Evolutionary conservation across 1,139 yeast species (phyloP).

Genomic region (Zhuliangozyma parablackwelliae): DNA sequence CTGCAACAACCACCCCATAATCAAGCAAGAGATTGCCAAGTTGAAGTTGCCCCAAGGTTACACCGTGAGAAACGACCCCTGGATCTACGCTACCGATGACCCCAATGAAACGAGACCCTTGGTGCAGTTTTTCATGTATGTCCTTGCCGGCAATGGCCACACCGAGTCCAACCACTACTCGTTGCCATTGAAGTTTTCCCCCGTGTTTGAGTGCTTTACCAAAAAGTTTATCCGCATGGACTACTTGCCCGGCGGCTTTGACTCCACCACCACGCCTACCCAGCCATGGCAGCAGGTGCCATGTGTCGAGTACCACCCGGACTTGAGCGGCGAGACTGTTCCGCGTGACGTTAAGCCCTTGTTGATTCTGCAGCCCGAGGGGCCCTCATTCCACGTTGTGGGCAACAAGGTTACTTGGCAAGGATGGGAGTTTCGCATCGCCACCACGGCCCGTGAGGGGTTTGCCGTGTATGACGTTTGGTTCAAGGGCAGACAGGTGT

Average conservation of each 20-base stretch:
- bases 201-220: conserved; percentile 69
- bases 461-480: conserved; percentile 70
- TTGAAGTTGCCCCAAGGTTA: conserved; percentile 54
- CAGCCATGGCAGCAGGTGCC: conserved; percentile 57
- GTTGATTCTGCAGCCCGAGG: conserved; percentile 77
- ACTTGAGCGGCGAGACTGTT: conserved; percentile 54
- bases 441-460: conserved; percentile 79
- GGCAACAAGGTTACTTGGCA: conserved; percentile 77
- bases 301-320: conserved; percentile 70
- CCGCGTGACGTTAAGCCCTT: conserved; percentile 71
- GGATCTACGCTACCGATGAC: conserved; percentile 86
- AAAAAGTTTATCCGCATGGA: conserved; percentile 70
- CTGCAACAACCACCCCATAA: conserved; percentile 52
- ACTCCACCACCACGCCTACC: conserved; percentile 58
- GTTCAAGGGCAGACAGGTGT: conserved; percentile 77
- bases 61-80: conserved; percentile 68
- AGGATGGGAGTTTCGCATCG: conserved; percentile 83
- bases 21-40: conserved; percentile 60
- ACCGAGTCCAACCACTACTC: conserved; percentile 82
- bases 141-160: conserved; percentile 64
- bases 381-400: conserved; percentile 68
- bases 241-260: conserved; percentile 70
- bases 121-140: conserved; percentile 75
- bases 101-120: conserved; percentile 55
- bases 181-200: conserved; percentile 76